Conservation (phyloP, 2,329 filamentous ascomycete species). For the Fusarium illudens region DNA sequence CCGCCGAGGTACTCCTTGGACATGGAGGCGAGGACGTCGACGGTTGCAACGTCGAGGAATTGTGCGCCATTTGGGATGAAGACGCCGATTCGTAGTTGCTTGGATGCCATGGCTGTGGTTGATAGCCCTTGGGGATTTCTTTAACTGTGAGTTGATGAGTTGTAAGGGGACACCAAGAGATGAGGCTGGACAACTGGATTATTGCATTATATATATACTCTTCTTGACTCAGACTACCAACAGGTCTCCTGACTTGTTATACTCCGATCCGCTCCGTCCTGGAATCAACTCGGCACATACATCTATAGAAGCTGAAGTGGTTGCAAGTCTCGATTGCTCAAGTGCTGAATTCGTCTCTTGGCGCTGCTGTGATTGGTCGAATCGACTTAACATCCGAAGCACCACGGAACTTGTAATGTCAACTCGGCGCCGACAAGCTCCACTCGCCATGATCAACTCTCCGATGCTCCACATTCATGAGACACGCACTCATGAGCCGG, state of each 20-base stretch:
- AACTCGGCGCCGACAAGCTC: constrained; percentile 8
- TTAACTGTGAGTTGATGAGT: neutral
- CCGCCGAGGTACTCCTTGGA: constrained; percentile 54
- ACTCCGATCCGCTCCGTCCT: constrained; percentile 1
- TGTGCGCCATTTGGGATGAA: constrained; percentile 59
- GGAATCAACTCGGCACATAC: constrained; percentile 11
- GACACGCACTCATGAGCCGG: neutral
- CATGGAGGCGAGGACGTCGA: constrained; percentile 60
- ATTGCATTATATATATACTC: constrained; percentile 13
- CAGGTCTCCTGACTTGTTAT: neutral
- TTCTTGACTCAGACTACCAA: no score
- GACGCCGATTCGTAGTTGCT: constrained; percentile 56
- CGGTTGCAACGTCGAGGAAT: constrained; percentile 59
- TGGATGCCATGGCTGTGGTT: constrained; percentile 22
- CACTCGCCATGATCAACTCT: constrained; percentile 1
- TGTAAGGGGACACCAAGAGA: neutral
- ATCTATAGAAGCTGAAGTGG: neutral
- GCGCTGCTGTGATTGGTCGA: constrained; percentile 31
- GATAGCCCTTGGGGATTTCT: neutral
- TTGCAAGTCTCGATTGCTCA: neutral
- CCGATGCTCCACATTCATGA: neutral
- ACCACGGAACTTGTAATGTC: constrained; percentile 22
- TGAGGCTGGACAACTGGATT: neutral
- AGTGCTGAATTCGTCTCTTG: constrained; percentile 26
- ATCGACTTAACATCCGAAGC: constrained; percentile 29